Evolutionary conservation across 2,329 filamentous ascomycete species (phyloP).

Genomic region (Nemania bipapillata): DNA sequence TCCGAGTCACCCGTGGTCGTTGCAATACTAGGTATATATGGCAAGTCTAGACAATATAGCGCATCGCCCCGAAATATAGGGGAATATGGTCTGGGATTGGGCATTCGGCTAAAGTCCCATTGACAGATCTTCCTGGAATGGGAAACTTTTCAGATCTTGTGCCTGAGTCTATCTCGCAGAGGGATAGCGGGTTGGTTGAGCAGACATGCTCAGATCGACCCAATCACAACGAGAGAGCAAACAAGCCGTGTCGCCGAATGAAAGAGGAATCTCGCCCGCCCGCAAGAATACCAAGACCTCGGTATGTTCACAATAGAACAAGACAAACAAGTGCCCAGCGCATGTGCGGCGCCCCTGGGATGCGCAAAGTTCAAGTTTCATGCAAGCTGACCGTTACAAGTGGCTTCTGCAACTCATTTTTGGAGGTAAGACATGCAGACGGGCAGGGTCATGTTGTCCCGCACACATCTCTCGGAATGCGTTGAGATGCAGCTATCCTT

Average conservation of each 20-base stretch:
- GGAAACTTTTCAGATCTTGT: constrained; percentile 30
- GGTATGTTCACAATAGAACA: constrained; percentile 12
- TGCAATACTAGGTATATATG: constrained; percentile 26
- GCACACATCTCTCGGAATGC: constrained; percentile 4
- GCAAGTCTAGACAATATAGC: constrained; percentile 19
- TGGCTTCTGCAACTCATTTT: constrained; percentile 14
- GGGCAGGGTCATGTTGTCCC: constrained; percentile 8
- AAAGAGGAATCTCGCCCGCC: constrained; percentile 28
- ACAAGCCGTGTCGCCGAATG: constrained; percentile 13
- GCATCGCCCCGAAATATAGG: background rate
- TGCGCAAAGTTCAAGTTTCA: constrained; percentile 22
- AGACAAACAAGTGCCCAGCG: constrained; percentile 1
- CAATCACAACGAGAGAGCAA: constrained; percentile 12
- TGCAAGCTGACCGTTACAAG: constrained; percentile 31
- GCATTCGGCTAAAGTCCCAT: constrained; percentile 25
- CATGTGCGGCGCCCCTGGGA: background rate
- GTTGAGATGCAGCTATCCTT: constrained; percentile 30
- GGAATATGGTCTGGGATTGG: constrained; percentile 12
- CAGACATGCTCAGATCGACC: constrained; percentile 6
- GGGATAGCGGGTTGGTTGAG: background rate
- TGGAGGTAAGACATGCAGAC: constrained; percentile 19
- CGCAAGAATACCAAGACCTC: constrained; percentile 10
- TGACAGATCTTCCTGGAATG: constrained; percentile 19
- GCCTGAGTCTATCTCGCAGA: constrained; percentile 34
- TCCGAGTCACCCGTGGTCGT: background rate